Percentiles rank a stretch among this genome's conserved stretches.
Conservation (phyloP, 2,329 filamentous ascomycete species). For the Talaromyces sp. region DNA sequence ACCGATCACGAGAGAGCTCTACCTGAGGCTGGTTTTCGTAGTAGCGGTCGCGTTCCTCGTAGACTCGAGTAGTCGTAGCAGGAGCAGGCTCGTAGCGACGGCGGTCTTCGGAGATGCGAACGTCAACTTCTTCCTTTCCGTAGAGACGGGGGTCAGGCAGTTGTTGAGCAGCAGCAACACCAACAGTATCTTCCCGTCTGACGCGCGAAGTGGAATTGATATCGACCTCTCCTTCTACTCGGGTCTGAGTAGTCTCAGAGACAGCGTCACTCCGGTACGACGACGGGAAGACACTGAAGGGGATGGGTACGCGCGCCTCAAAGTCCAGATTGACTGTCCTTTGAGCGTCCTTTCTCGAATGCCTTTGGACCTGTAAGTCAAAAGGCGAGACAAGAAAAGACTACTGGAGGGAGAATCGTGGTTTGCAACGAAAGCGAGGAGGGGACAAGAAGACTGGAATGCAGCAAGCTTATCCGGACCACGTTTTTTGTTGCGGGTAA, state of each 20-base stretch:
- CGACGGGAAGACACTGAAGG: conserved; percentile 99
- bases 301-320: conserved; percentile 98
- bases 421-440: conserved; percentile 11
- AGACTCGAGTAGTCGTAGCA: conserved; percentile 37
- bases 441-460: conserved; percentile 9
- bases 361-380: conserved; percentile 44
- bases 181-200: conserved; percentile 91
- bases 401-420: conserved; percentile 23
- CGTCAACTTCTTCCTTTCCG: conserved; percentile 81
- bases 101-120: conserved; percentile 69
- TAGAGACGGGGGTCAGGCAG: conserved; percentile 61
- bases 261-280: conserved; percentile 78
- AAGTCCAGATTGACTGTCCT: conserved; percentile 98
- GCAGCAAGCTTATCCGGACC: conserved; percentile 10
- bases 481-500: conserved; percentile 6
- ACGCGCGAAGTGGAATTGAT: conserved; percentile 69
- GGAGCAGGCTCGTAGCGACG: conserved; percentile 48
- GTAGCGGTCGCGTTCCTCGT: conserved; percentile 33
- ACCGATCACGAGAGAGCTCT: conserved; percentile 48
- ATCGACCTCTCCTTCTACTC: conserved; percentile 86
- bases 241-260: conserved; percentile 61
- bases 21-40: conserved; percentile 34
- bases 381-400: conserved; percentile 46
- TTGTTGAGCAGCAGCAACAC: conserved; percentile 5
- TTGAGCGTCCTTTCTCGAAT: conserved; percentile 66